Evolutionary conservation across 2,329 filamentous ascomycete genomes (phyloP).

Genomic region (Calonectria leucothoes): DNA sequence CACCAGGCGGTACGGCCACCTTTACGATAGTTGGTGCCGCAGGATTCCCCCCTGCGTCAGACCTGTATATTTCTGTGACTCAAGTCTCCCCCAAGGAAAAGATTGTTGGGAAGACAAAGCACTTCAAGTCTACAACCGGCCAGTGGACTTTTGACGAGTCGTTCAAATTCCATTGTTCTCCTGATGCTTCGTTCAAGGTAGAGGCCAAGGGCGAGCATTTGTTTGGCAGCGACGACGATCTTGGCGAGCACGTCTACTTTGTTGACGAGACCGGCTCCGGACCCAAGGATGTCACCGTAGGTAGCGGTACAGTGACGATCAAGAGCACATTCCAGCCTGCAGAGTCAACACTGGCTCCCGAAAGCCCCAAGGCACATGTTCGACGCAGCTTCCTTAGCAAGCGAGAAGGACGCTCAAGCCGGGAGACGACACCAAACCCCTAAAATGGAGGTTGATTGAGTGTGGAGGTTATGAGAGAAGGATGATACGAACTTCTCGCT

Average conservation of each 20-base stretch:
- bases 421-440: conserved; percentile 57
- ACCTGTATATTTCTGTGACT: conserved; percentile 82
- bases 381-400: conserved; percentile 68
- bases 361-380: conserved; percentile 60
- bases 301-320: conserved; percentile 77
- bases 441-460: conserved; percentile 20
- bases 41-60: conserved; percentile 80
- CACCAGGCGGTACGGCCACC: conserved; percentile 78
- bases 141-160: conserved; percentile 79
- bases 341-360: conserved; percentile 56
- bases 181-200: conserved; percentile 88
- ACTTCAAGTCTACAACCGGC: conserved; percentile 79
- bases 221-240: conserved; percentile 83
- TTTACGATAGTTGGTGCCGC: conserved; percentile 84
- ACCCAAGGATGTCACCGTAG: conserved; percentile 80
- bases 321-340: conserved; percentile 76
- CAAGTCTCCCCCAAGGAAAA: conserved; percentile 78
- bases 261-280: conserved; percentile 82
- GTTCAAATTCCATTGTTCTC: conserved; percentile 81
- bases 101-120: conserved; percentile 91
- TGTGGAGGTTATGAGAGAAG: background rate
- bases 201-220: conserved; percentile 87
- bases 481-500: conserved; percentile 13
- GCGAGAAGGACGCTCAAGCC: conserved; percentile 56
- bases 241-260: conserved; percentile 91